Conservation (phyloP, 2,329 filamentous ascomycete genomes). For the Botrytis tulipae region DNA sequence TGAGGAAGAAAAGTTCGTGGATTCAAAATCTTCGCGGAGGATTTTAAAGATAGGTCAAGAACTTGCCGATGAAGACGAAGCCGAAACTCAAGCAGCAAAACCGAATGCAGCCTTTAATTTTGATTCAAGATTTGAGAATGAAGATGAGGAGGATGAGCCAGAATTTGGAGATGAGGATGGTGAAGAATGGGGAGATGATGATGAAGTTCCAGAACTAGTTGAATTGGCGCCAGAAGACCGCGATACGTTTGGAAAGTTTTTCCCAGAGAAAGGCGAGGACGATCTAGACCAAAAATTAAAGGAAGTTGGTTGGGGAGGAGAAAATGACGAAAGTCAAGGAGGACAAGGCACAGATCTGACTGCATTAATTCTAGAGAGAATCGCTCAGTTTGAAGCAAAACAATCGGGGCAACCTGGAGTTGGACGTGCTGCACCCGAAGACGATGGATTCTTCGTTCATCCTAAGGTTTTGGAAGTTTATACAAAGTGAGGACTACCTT, state of each 20-base stretch:
- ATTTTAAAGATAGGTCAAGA: constrained; percentile 90
- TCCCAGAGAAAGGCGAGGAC: constrained; percentile 62
- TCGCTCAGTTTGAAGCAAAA: constrained; percentile 81
- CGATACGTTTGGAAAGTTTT: constrained; percentile 87
- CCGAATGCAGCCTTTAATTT: constrained; percentile 73
- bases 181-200: constrained; percentile 76
- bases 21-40: constrained; percentile 82
- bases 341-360: constrained; percentile 74
- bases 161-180: constrained; percentile 52
- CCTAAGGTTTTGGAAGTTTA: constrained; percentile 94
- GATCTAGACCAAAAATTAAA: constrained; percentile 31
- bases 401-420: constrained; percentile 43
- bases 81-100: constrained; percentile 44
- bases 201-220: constrained; percentile 66
- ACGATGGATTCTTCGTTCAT: constrained; percentile 83
- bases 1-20: constrained; percentile 70
- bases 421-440: constrained; percentile 44
- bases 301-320: constrained; percentile 36
- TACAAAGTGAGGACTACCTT: constrained; percentile 60
- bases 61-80: constrained; percentile 76
- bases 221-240: constrained; percentile 89
- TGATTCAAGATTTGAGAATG: constrained; percentile 67
- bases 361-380: constrained; percentile 90
- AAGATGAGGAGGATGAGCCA: constrained; percentile 49
- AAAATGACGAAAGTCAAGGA: constrained; percentile 44